These are phyloP conservation scores for Xylaria sp. DNA, from an alignment of 2,329 filamentous ascomycete genomes.

Conservation along the genomic window DNA sequence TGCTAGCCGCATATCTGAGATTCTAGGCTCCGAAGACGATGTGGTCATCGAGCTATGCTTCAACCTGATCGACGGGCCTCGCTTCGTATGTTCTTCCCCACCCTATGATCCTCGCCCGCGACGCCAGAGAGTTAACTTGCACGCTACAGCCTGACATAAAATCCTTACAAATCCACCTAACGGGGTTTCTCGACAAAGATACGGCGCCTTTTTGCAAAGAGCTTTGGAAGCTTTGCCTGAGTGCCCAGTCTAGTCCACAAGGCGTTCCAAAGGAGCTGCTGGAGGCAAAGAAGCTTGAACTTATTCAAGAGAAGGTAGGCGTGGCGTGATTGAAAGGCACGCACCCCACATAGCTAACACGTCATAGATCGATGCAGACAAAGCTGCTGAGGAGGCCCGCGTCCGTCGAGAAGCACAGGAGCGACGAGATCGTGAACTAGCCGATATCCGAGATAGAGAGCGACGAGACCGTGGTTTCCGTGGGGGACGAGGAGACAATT, in stretches of 20 bases:
- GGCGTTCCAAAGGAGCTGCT: constrained; percentile 91
- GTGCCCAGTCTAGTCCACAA: constrained; percentile 80
- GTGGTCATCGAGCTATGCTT: constrained; percentile 82
- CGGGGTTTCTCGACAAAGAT: constrained; percentile 91
- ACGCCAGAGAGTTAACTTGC: constrained; percentile 3
- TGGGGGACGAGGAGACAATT: constrained; percentile 48
- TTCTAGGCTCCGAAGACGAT: constrained; percentile 90
- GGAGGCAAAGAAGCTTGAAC: constrained; percentile 91
- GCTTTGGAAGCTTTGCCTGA: constrained; percentile 85
- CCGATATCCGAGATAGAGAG: constrained; percentile 62
- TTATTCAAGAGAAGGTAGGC: constrained; percentile 86
- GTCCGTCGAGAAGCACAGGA: constrained; percentile 66
- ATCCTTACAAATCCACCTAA: constrained; percentile 86
- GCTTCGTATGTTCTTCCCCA: constrained; percentile 14
- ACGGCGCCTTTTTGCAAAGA: constrained; percentile 87
- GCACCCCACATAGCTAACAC: constrained; percentile 8
- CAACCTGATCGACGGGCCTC: constrained; percentile 20
- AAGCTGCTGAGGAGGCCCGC: constrained; percentile 69
- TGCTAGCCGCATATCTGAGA: constrained; percentile 76
- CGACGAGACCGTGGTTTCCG: constrained; percentile 48
- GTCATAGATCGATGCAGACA: constrained; percentile 70
- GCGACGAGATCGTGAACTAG: constrained; percentile 65
- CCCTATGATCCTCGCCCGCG: background rate
- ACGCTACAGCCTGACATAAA: constrained; percentile 81
- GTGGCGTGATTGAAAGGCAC: background rate